Conservation (phyloP, 2,329 filamentous ascomycete species). For the Eutypa lata region DNA sequence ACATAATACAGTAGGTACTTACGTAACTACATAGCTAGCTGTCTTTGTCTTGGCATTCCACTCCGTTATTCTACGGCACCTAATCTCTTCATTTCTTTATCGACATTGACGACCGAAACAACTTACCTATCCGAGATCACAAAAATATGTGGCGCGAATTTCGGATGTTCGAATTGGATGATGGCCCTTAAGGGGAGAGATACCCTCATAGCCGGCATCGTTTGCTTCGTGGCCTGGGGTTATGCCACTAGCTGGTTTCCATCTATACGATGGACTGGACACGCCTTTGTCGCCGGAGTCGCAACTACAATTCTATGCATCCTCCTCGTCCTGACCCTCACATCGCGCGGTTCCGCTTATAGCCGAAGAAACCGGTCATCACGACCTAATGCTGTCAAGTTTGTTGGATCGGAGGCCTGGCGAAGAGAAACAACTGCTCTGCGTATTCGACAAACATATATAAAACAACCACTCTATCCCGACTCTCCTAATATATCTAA, state of each 20-base stretch:
- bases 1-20: too few relatives aligned
- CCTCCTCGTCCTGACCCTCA: constrained; percentile 58
- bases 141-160: constrained; percentile 32
- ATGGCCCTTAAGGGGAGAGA: constrained; percentile 75
- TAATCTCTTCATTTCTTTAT: background rate
- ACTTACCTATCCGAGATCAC: constrained; percentile 5
- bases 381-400: constrained; percentile 49
- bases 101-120: constrained; percentile 1
- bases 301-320: constrained; percentile 53
- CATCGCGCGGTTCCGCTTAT: constrained; percentile 50
- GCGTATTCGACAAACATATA: constrained; percentile 63
- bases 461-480: constrained; percentile 67
- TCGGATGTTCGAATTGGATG: constrained; percentile 32
- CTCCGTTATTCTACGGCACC: background rate
- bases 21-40: background rate
- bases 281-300: constrained; percentile 74
- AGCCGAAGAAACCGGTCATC: constrained; percentile 36
- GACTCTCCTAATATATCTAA: constrained; percentile 75
- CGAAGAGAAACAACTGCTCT: constrained; percentile 65
- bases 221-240: constrained; percentile 82
- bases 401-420: constrained; percentile 66
- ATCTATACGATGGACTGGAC: constrained; percentile 76
- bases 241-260: constrained; percentile 81
- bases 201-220: constrained; percentile 64
- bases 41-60: background rate